phyloP scores from a whole-genome alignment of 2,329 filamentous ascomycete species.

The Hypocreales sp. region DNA sequence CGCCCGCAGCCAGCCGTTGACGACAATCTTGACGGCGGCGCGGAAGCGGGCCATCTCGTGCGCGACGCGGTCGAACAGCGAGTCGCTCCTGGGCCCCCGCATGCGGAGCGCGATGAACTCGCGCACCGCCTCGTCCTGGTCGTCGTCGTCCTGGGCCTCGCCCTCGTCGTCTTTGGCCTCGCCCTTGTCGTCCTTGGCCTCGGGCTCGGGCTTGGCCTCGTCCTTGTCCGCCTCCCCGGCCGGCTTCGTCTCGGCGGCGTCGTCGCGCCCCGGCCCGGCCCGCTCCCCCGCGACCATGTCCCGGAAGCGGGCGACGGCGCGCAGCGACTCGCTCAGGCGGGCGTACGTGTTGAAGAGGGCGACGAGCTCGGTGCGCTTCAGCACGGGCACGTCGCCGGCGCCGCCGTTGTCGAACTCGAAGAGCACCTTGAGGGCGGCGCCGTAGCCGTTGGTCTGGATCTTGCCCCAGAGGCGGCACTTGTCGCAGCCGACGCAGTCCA shows the following conservation, averaged over 20 bases:
- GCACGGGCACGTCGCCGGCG: constrained; percentile 48
- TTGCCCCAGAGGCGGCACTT: constrained; percentile 98
- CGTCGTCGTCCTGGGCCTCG: constrained; percentile 20
- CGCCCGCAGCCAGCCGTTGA: constrained; percentile 53
- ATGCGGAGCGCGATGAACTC: constrained; percentile 11
- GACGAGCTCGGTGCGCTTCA: constrained; percentile 84
- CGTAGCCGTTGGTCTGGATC: constrained; percentile 86
- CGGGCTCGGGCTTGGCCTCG: constrained; percentile 23
- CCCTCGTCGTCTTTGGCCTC: constrained; percentile 13
- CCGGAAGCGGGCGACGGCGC: constrained; percentile 58
- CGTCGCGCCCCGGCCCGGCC: background rate
- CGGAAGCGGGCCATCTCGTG: constrained; percentile 50
- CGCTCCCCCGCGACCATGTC: constrained; percentile 25
- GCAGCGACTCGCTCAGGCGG: constrained; percentile 67
- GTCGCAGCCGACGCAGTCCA: constrained; percentile 98
- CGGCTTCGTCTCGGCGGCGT: background rate
- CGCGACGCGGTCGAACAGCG: constrained; percentile 40
- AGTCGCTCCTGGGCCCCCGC: constrained; percentile 11
- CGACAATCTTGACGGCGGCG: constrained; percentile 47
- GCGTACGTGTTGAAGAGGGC: constrained; percentile 90
- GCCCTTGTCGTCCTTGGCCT: constrained; percentile 18
- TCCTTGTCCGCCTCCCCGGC: constrained; percentile 24
- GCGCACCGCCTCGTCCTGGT: constrained; percentile 11
- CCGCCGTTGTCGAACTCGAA: constrained; percentile 74
- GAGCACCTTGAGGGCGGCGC: constrained; percentile 84